Evolutionary conservation across 176 grass and related monocot genomes (phyloP), one percentile per base, ranked within the genome.

Genomic region (Phoenix dactylifera): DNA sequence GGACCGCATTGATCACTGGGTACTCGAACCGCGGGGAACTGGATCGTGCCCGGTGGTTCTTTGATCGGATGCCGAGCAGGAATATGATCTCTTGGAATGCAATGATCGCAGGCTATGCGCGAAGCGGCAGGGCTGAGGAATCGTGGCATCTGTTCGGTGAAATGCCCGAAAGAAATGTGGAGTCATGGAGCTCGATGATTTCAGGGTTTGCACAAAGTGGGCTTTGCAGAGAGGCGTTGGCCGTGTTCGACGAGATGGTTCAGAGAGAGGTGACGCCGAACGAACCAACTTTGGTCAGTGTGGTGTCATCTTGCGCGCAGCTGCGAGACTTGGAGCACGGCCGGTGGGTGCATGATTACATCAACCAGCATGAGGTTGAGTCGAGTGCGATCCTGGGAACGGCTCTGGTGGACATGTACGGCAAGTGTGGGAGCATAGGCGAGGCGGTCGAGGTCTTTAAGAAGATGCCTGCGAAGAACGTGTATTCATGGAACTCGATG

Each of bases 401-500:
- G 0, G 82, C 68, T 3, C 63, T 89, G 6, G 58, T 89, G 1
- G 82, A 82, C 78, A 85, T 89, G 86, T 89, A 85, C 16, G 86
- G 82, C 10, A 89, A 89, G 68, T 89, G 86, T 24, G 86, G 86
- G 28, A 66, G 68, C 15, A 76, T 90, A 61, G 60, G 1, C 1
- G 73, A 70, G 56, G 82, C 82, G 22, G 16, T 82, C 18, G 63
- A 18, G 39, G 68, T 85, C 35, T 90, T 90, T 14, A 22, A 69
- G 3, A 20, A 25, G 14, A 85, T 90, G 75, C 75, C 78, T 0
- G 48, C 58, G 22, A 82, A 80, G 68, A 90, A 85, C 32, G 54
- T 85, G 18, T 89, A 85, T 51, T 52, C 87, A 0, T 90, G 82
- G 78, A 90, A 90, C 55, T 85, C 86, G 1, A 70, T 89, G 82